Evolutionary conservation across 2,329 filamentous ascomycete species (phyloP), one percentile per base, ranked within the genome.

Genomic region (Aspergillus viridinutans): DNA sequence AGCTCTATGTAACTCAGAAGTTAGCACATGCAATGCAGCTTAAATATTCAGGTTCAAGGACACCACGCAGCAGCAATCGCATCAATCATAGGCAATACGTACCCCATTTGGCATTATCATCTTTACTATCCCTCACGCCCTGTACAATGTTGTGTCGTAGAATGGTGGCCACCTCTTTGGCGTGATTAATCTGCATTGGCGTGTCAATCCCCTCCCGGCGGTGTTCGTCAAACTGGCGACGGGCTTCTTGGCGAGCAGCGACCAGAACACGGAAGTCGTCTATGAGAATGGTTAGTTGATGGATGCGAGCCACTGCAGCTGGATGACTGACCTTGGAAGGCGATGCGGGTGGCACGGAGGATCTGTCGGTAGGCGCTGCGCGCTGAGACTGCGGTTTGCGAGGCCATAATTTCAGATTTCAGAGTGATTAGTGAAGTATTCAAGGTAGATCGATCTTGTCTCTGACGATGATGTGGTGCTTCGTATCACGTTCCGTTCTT

Each of bases 81-180:
- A 38, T 32, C 12, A 38, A 49, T 32, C 1, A 45, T 50, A 51
- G 40, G 32, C 25, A 38, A 14, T 8, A 67, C 70, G 52, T 66
- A 72, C 72, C 69, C 75, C 71, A 74, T 65, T 71, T 68, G 5
- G 67, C 65, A 58, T 67, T 55, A 52, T 76, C 72, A 21, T 69
- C 58, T 9, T 63, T 68, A 3, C 65, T 61, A 17, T 70, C 67
- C 50, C 79, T 56, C 64, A 83, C 78, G 6, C 93, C 94, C 73
- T 99, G 94, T 3, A 99, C 92, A 3, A 99, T 80, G 67, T 97
- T 97, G 70, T 90, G 81, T 63, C 85, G 80, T 59, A 99, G 71
- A 56, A 97, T 87, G 61, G 83, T 82, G 2, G 93, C 90, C 3
- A 97, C 86, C 43, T 94, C 90, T 59, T 92, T 80, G 8, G 92